These are phyloP conservation scores for Solanum okadae DNA, from an alignment of 257 asterid species.

Conservation along the genomic window DNA sequence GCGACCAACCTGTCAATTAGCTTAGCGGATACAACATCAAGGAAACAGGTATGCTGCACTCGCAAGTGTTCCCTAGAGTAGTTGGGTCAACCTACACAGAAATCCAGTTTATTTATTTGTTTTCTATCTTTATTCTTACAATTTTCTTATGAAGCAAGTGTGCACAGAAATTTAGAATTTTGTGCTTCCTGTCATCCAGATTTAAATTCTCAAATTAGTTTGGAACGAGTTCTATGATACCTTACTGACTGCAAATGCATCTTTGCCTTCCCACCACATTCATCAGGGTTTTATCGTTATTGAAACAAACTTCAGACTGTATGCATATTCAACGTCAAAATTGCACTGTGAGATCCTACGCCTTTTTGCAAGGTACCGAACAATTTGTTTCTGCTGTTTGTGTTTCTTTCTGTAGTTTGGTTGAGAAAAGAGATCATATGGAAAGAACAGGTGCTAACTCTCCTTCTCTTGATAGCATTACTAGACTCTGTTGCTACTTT, in stretches of 20 bases:
- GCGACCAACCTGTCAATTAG: conserved; percentile 95
- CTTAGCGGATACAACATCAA: conserved; percentile 79
- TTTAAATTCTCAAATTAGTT: neutral
- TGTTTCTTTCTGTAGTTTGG: neutral
- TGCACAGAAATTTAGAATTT: neutral
- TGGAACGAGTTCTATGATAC: neutral
- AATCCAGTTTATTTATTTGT: neutral
- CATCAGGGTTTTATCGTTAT: conserved; percentile 87
- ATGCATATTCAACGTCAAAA: conserved; percentile 88
- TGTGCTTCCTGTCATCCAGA: neutral
- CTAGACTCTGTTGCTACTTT: neutral
- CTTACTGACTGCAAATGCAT: neutral
- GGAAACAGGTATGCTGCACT: conserved; percentile 59
- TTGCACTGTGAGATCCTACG: conserved; percentile 90
- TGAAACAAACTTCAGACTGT: conserved; percentile 91
- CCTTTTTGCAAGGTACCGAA: conserved; percentile 70
- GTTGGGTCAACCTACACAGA: neutral
- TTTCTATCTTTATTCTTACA: neutral
- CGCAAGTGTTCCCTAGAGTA: neutral
- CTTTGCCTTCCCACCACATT: conserved; percentile 2
- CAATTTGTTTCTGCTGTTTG: neutral
- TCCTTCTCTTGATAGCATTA: neutral
- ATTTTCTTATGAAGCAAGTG: neutral
- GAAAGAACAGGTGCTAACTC: neutral
- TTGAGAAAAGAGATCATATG: neutral